These are phyloP conservation scores for Saccharomycopsis malanga DNA, from an alignment of 805 yeast species.

Conservation along the genomic window DNA sequence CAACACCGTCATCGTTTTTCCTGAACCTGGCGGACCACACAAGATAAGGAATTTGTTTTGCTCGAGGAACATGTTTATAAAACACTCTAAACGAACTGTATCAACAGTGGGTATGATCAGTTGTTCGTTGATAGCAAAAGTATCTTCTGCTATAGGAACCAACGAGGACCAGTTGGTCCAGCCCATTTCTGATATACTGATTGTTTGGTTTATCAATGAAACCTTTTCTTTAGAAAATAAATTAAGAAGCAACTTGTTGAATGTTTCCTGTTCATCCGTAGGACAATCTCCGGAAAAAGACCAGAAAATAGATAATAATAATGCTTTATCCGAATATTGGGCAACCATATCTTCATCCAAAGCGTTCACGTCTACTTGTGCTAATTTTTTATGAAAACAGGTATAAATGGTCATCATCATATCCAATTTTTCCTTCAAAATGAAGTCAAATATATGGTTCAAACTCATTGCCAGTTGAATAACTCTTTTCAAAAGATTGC, in stretches of 20 bases:
- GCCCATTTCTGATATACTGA: slow-evolving; percentile 37
- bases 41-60: slow-evolving; percentile 57
- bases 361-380: slow-evolving; percentile 25
- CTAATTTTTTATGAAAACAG: slow-evolving; percentile 30
- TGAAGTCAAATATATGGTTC: slow-evolving; percentile 48
- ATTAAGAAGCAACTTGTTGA: slow-evolving; percentile 16
- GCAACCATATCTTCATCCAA: slow-evolving; percentile 26
- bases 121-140: slow-evolving; percentile 47
- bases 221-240: slow-evolving; percentile 5
- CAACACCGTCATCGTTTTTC: slow-evolving; percentile 86
- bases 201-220: slow-evolving; percentile 36
- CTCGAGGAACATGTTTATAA: slow-evolving; percentile 50
- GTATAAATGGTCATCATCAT: slow-evolving; percentile 37
- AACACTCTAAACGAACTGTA: slow-evolving; percentile 57
- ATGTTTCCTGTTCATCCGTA: slow-evolving; percentile 26
- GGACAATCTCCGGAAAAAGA: slow-evolving; percentile 36
- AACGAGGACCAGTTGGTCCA: slow-evolving; percentile 38
- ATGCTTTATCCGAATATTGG: slow-evolving; percentile 30
- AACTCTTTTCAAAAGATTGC: slow-evolving; percentile 23
- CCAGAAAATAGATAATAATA: slow-evolving; percentile 27
- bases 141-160: slow-evolving; percentile 41
- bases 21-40: slow-evolving; percentile 97
- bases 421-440: slow-evolving; percentile 31
- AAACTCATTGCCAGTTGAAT: slow-evolving; percentile 27
- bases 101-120: slow-evolving; percentile 74